Evolutionary conservation across 2,329 filamentous ascomycete genomes (phyloP), one percentile per base, ranked within the genome.

Genomic region (Ophiostoma montium): DNA sequence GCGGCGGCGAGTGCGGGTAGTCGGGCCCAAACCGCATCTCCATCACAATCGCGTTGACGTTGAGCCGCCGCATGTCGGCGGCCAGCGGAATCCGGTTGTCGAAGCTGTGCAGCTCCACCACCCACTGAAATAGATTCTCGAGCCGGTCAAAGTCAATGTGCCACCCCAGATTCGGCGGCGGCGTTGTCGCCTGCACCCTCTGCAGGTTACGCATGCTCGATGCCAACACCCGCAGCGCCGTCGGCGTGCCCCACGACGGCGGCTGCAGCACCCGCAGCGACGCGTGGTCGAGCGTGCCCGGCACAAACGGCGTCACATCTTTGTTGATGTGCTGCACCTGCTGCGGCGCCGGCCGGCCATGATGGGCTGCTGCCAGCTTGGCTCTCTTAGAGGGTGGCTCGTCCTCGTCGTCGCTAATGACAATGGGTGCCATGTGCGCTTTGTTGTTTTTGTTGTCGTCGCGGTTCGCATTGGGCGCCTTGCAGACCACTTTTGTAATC

Each of bases 91-190:
- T 70, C 1, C 66, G 61, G 0, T 67, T 55, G 21, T 87, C 82
- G 58, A 95, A 94, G 39, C 82, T 86, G 62, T 95, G 89, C 1
- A 95, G 68, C 62, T 95, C 85, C 6, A 94, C 80, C 51, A 94
- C 87, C 88, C 88, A 94, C 59, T 94, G 87, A 59, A 92, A 95
- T 53, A 88, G 71, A 58, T 89, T 94, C 19, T 68, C 74, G 35
- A 89, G 68, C 46, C 76, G 74, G 6, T 69, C 65, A 44, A 73
- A 70, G 58, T 94, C 76, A 49, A 94, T 80, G 59, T 86, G 87
- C 87, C 88, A 95, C 15, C 89, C 89, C 0, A 94, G 72, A 52
- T 83, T 75, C 52, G 81, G 72, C 1, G 76, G 61, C 19, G 42
- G 73, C 1, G 72, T 77, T 11, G 61, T 67, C 1, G 74, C 62